phyloP scores from a whole-genome alignment of 192 early-diverging fungal species.

The Umbelopsis sp. region DNA sequence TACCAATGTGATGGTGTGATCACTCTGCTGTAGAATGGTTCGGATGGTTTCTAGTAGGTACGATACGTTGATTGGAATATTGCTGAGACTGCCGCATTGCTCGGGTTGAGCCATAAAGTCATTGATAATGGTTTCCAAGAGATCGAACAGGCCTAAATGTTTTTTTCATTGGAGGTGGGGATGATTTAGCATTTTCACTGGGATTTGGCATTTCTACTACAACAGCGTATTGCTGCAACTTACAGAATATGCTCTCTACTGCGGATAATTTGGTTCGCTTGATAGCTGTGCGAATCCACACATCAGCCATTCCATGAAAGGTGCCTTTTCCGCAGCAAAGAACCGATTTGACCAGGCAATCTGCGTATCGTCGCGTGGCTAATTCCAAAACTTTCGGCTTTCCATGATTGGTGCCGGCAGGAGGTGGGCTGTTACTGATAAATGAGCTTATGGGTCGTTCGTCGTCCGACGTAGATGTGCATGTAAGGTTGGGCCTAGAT shows the following conservation, averaged over 20 bases:
- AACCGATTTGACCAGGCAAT: slow-evolving; percentile 44
- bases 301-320: slow-evolving; percentile 52
- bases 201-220: too few species aligned
- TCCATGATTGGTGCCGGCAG: slow-evolving; percentile 28
- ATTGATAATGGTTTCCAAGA: slow-evolving; percentile 47
- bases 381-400: slow-evolving; percentile 53
- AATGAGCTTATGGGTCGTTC: slow-evolving; percentile 11
- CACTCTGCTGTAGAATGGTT: slow-evolving; percentile 42
- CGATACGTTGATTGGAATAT: slow-evolving; percentile 39
- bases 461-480: slow-evolving; percentile 27
- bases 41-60: slow-evolving; percentile 46
- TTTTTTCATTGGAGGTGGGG: too few species aligned
- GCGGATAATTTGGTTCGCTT: slow-evolving; percentile 52
- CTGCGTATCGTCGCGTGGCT: slow-evolving; percentile 50
- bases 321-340: slow-evolving; percentile 47
- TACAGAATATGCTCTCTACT: slow-evolving; percentile 56
- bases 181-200: too few species aligned
- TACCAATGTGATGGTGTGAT: slow-evolving; percentile 52
- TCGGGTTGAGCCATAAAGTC: slow-evolving; percentile 30
- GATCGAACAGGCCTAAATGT: slow-evolving; percentile 49
- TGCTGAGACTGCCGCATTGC: slow-evolving; percentile 21
- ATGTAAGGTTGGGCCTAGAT: slow-evolving; percentile 27
- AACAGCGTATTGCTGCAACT: background rate
- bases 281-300: slow-evolving; percentile 51
- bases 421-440: slow-evolving; percentile 9